Conservation (phyloP, 371 early-diverging fungal genomes). For the Mucor indicus region DNA sequence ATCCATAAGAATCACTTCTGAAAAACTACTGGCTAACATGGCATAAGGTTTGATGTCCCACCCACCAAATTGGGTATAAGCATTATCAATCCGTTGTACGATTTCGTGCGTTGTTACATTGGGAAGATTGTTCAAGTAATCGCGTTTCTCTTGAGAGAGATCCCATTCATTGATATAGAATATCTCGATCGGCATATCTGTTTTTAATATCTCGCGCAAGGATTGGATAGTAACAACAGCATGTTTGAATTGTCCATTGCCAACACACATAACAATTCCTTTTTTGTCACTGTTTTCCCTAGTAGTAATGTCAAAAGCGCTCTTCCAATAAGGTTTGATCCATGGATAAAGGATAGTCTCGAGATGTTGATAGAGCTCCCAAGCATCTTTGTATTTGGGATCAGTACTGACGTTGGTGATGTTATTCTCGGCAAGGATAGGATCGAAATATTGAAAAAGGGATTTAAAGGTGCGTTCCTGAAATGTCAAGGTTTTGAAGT, state of each 20-base stretch:
- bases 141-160: slow-evolving; percentile 34
- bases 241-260: slow-evolving; percentile 58
- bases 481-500: slow-evolving; percentile 23
- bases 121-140: slow-evolving; percentile 33
- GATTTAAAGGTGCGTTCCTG: slow-evolving; percentile 29
- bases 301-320: slow-evolving; percentile 25
- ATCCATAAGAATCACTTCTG: slow-evolving; percentile 68
- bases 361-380: slow-evolving; percentile 20
- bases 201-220: slow-evolving; percentile 54
- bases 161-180: slow-evolving; percentile 63
- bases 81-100: slow-evolving; percentile 43
- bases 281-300: background rate
- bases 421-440: slow-evolving; percentile 19
- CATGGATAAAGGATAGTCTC: slow-evolving; percentile 27
- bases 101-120: slow-evolving; percentile 53
- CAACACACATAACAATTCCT: slow-evolving; percentile 72
- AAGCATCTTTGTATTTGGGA: slow-evolving; percentile 11
- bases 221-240: slow-evolving; percentile 55
- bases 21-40: slow-evolving; percentile 63
- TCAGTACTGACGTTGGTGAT: slow-evolving; percentile 16
- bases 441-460: slow-evolving; percentile 30
- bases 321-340: slow-evolving; percentile 25
- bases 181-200: slow-evolving; percentile 69
- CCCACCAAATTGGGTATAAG: slow-evolving; percentile 46
- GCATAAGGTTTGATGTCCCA: slow-evolving; percentile 69